Conservation (phyloP, 495 filamentous ascomycete species). For the Penicillium parvum region DNA sequence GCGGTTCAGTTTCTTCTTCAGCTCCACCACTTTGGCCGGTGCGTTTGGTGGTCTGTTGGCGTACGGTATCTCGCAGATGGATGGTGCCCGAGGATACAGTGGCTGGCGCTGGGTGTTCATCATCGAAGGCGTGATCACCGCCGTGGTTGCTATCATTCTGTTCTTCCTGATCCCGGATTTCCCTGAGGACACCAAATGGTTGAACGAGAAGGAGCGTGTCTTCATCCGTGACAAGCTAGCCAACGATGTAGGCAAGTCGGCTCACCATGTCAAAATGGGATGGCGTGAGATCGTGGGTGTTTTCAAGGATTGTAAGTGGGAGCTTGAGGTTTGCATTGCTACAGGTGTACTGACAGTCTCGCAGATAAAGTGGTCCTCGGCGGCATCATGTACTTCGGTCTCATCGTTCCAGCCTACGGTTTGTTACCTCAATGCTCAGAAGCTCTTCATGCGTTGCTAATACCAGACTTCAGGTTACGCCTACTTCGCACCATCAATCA, state of each 20-base stretch:
- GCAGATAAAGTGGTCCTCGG: conserved; percentile 65
- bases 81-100: conserved; percentile 56
- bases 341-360: conserved; percentile 3
- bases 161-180: conserved; percentile 83
- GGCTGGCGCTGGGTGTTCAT: conserved; percentile 87
- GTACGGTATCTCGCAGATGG: conserved; percentile 75
- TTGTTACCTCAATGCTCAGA: conserved; percentile 23
- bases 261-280: conserved; percentile 59
- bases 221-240: conserved; percentile 72
- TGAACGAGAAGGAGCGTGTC: conserved; percentile 68
- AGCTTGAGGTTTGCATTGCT: background rate
- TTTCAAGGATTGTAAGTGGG: conserved; percentile 65
- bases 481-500: conserved; percentile 76
- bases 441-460: conserved; percentile 10
- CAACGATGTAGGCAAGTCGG: conserved; percentile 73
- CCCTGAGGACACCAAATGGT: conserved; percentile 53
- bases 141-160: conserved; percentile 63
- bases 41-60: conserved; percentile 85
- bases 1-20: conserved; percentile 87
- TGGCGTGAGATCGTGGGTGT: conserved; percentile 60
- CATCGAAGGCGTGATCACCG: conserved; percentile 71
- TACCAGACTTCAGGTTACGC: conserved; percentile 46
- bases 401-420: conserved; percentile 84
- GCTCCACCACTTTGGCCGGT: conserved; percentile 73
- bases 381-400: conserved; percentile 77